Conservation (phyloP, 371 early-diverging fungal species). For the Zopfochytrium polystomum region DNA sequence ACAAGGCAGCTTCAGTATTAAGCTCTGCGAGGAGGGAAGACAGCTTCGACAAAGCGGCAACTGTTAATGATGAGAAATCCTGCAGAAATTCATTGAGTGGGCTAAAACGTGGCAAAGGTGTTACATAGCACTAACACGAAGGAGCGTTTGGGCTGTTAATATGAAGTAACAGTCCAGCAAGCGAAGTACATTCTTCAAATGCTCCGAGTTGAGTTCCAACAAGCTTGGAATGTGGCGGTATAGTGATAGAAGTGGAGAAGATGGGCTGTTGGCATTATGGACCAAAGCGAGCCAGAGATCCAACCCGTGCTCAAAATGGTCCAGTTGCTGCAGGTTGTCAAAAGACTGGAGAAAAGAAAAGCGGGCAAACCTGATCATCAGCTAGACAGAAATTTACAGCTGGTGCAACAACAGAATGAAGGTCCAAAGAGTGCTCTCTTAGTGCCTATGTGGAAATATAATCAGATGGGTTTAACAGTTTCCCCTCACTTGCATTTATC, state of each 20-base stretch:
- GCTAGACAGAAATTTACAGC: slow-evolving; percentile 56
- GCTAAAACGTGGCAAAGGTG: neutral
- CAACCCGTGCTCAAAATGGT: slow-evolving; percentile 81
- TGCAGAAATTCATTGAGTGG: slow-evolving; percentile 9
- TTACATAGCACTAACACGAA: slow-evolving; percentile 55
- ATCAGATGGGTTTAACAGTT: neutral
- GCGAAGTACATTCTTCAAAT: slow-evolving; percentile 65
- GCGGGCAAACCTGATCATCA: slow-evolving; percentile 43
- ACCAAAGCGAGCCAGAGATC: slow-evolving; percentile 81
- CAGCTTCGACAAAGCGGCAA: slow-evolving; percentile 52
- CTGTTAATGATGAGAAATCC: slow-evolving; percentile 25
- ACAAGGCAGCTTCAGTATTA: slow-evolving; percentile 59
- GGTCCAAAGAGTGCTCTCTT: slow-evolving; percentile 61
- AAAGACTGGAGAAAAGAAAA: slow-evolving; percentile 12
- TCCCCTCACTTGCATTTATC: slow-evolving; percentile 54
- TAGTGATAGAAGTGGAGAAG: slow-evolving; percentile 59
- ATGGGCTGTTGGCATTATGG: slow-evolving; percentile 59
- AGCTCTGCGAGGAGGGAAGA: slow-evolving; percentile 56
- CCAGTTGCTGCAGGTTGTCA: slow-evolving; percentile 1
- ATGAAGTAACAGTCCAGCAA: slow-evolving; percentile 78
- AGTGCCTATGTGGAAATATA: slow-evolving; percentile 50
- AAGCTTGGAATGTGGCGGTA: slow-evolving; percentile 60
- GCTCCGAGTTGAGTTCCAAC: slow-evolving; percentile 73
- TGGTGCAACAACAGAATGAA: slow-evolving; percentile 73
- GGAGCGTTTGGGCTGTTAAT: slow-evolving; percentile 53